Evolutionary conservation across 2,329 filamentous ascomycete genomes (phyloP), one percentile per base, ranked within the genome.

Genomic region (Trichoderma semiorbis): DNA sequence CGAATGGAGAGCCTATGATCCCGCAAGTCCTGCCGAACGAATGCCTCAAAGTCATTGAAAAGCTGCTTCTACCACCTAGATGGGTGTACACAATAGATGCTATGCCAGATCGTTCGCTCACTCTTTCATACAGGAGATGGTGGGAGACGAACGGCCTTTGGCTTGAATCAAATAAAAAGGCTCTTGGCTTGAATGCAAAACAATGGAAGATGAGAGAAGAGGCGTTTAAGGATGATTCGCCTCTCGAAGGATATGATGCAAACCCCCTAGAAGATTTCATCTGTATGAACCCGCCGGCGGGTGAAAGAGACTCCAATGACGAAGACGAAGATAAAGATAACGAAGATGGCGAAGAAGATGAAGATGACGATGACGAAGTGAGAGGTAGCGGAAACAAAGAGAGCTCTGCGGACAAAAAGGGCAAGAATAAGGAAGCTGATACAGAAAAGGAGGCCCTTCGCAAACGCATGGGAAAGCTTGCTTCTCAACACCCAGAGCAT

Each of bases 131-230:
- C 34, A 63, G 75, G 2, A 30, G 57, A 36, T 76, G 75, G 76
- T 77, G 77, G 76, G 74, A 76, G 8, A 50, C 72, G 5, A 57
- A 77, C 5, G 68, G 53, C 0, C 55, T 61, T 21, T 78, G 74
- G 75, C 64, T 78, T 10, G 70, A 75, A 53, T 28, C 62, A 10
- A 65, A 77, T 14, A 77, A 75, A 65, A 57, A 72, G 14, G 43
- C 67, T 2, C 55, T 78, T 2, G 73, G 74, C 21, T 26, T 77
- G 2, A 71, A 70, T 4, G 73, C 43, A 10, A 58, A 57, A 3
- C 43, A 75, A 2, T 77, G 76, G 76, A 75, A 75, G 58, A 74
- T 64, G 71, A 74, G 53, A 50, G 74, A 77, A 0, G 73, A 73
- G 14, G 75, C 74, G 7, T 62, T 75, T 72, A 65, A 66, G n/a